Base-by-base conservation (phyloP, 345 rosid genomes). In the Diplotaxis tenuifolia region DNA sequence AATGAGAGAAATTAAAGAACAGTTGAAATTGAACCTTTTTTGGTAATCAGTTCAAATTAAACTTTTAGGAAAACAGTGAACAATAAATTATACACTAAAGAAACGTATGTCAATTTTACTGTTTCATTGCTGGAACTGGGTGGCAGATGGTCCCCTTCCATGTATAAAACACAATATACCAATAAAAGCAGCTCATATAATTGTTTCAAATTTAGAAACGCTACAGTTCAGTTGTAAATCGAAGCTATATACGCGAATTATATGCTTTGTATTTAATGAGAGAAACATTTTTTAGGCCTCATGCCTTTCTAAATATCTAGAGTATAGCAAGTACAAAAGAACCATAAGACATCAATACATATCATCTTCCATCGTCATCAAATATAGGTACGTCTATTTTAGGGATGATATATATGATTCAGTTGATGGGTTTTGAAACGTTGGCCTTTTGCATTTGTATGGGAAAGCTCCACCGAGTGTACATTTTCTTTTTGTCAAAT, bases 401-500 rank as follows among this genome's bases (percentile, higher is more conserved):
- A 64, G 62, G 70, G 71, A 70, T 76, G 59, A 64, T 58, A 55
- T 64, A 64, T 58, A 55, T 64, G 75, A 64, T 70, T 57, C 34
- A 49, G 61, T 64, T 64, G 1, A 57, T 76, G 80, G 80, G 63
- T 53, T 65, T 64, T 54, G 19, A 62, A 71, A 71, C 16, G 65
- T 45, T 66, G 68, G 80, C 40, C 40, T 65, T 58, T 77, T 77
- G 38, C 71, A 49, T 65, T 23, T 58, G 52, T 65, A 71, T 70
- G 55, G 76, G 68, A 77, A 77, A 65, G 34, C 80, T 71, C 75
- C 76, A 71, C 75, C 76, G 16, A 77, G 47, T 76, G 75, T 70
- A 47, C 54, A 76, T 25, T 31, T 56, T 22, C 14, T 20, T 68
- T 75, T 68, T 67, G 42, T 60, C 16, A 9, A 50, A 15, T 40